A percentile compares a stretch with the other conserved stretches of the same genome.
phyloP scores from a whole-genome alignment of 1,284 basidiomycete genomes.

The Ustilago shanxiensis region DNA sequence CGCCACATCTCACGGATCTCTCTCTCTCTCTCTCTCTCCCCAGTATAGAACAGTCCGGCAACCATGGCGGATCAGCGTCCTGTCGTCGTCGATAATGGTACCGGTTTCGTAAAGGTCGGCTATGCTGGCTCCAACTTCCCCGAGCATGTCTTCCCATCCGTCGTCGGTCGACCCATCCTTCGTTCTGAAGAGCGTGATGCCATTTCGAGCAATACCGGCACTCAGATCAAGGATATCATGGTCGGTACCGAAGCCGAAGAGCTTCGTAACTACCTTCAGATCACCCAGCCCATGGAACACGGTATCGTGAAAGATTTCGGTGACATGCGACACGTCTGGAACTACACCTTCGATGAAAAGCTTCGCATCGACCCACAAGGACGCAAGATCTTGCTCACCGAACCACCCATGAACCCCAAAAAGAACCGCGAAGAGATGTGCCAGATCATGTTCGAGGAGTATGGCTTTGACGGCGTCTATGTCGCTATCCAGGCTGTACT shows the following conservation, averaged over 20 bases:
- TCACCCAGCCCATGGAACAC: slow-evolving; percentile 99
- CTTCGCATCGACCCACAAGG: slow-evolving; percentile 88
- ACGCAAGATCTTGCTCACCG: slow-evolving; percentile 91
- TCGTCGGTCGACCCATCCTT: slow-evolving; percentile 95
- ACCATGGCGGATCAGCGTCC: slow-evolving; percentile 74
- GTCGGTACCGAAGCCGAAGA: slow-evolving; percentile 93
- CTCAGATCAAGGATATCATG: slow-evolving; percentile 87
- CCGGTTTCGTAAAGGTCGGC: slow-evolving; percentile 93
- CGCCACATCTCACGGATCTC: not conserved
- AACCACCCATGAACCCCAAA: slow-evolving; percentile 99
- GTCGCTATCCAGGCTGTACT: slow-evolving; percentile 98
- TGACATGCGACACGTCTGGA: slow-evolving; percentile 97
- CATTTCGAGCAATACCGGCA: slow-evolving; percentile 72
- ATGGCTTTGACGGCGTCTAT: slow-evolving; percentile 95
- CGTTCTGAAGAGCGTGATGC: slow-evolving; percentile 92
- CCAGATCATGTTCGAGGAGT: slow-evolving; percentile 99
- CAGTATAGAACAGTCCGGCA: not conserved
- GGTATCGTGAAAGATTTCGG: slow-evolving; percentile 99
- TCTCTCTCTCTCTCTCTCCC: not conserved
- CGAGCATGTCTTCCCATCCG: slow-evolving; percentile 96
- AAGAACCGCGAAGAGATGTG: slow-evolving; percentile 92
- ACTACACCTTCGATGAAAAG: slow-evolving; percentile 98
- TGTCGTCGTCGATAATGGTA: slow-evolving; percentile 96
- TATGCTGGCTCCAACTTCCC: slow-evolving; percentile 92
- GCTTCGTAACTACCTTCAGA: slow-evolving; percentile 93